phyloP scores from a whole-genome alignment of 768 basidiomycete species.

The Lentinula edodes region DNA sequence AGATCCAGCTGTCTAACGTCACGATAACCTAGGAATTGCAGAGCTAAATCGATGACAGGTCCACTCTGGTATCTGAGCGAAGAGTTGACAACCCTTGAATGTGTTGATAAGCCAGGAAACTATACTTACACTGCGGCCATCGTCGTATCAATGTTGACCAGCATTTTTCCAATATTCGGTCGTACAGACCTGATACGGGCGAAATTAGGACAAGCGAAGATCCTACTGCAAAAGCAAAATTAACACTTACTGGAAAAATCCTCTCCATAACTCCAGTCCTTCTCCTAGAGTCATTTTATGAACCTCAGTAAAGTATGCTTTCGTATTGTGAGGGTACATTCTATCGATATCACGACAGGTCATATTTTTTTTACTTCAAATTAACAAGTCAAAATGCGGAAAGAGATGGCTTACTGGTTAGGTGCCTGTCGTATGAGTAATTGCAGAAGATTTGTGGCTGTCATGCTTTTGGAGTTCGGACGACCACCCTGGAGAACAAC shows the following conservation, averaged over 20 bases:
- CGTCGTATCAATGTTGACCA: constrained; percentile 42
- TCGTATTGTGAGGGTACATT: constrained; percentile 37
- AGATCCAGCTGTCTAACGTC: constrained; percentile 26
- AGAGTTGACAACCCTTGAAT: background rate
- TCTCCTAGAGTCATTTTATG: constrained; percentile 13
- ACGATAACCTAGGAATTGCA: constrained; percentile 19
- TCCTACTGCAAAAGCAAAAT: background rate
- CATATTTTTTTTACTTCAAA: background rate
- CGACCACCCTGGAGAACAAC: background rate
- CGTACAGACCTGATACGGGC: constrained; percentile 35
- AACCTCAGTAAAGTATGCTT: constrained; percentile 39
- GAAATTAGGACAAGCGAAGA: background rate
- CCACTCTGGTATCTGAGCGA: constrained; percentile 12
- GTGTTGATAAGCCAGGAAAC: constrained; percentile 25
- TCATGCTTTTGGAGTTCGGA: background rate
- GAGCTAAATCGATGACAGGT: constrained; percentile 22
- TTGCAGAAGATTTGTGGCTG: constrained; percentile 42
- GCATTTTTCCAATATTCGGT: constrained; percentile 31
- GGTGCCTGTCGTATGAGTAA: constrained; percentile 42
- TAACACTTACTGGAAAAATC: constrained; percentile 40
- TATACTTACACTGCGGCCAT: constrained; percentile 38
- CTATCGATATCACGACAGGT: constrained; percentile 15
- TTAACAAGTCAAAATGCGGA: background rate
- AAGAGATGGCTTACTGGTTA: constrained; percentile 30
- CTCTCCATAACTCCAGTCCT: constrained; percentile 39